Evolutionary conservation across 2,329 filamentous ascomycete species (phyloP).

Genomic region (Cercospora sesami): DNA sequence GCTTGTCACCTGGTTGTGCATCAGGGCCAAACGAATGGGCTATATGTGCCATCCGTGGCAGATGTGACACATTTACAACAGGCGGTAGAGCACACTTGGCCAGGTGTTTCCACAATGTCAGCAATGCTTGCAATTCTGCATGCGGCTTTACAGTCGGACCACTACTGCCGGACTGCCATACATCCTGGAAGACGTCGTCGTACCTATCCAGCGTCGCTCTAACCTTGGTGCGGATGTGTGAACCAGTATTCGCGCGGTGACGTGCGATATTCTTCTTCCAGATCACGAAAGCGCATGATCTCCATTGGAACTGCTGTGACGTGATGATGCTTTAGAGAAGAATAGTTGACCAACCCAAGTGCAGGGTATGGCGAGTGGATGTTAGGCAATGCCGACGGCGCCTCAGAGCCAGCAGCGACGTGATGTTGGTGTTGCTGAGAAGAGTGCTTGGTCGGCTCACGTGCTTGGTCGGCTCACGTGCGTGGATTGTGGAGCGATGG

Average conservation of each 20-base stretch:
- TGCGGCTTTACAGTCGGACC: not conserved
- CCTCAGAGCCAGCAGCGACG: too few relatives aligned
- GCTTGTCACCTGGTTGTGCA: not conserved
- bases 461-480: too few relatives aligned
- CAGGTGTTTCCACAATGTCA: not conserved
- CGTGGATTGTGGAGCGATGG: too few relatives aligned
- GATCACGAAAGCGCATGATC: too few relatives aligned
- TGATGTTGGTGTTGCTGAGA: too few relatives aligned
- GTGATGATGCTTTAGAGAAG: not conserved
- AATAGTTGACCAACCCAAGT: not conserved
- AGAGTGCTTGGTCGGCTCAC: too few relatives aligned
- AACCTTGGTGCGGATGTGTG: not conserved
- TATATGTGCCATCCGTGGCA: not conserved
- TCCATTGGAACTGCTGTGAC: too few relatives aligned
- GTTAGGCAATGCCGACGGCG: not conserved
- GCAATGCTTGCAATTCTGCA: not conserved
- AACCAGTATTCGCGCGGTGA: not conserved
- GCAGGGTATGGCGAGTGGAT: not conserved
- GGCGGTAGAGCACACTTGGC: not conserved
- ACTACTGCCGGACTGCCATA: not conserved
- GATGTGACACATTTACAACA: not conserved
- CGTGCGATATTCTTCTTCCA: not conserved
- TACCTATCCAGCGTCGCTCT: not conserved
- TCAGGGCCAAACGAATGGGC: not conserved
- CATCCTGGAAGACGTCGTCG: not conserved